Evolutionary conservation across 2,329 filamentous ascomycete species (phyloP), one percentile per base, ranked within the genome.

Genomic region (Eurotiales sp.): DNA sequence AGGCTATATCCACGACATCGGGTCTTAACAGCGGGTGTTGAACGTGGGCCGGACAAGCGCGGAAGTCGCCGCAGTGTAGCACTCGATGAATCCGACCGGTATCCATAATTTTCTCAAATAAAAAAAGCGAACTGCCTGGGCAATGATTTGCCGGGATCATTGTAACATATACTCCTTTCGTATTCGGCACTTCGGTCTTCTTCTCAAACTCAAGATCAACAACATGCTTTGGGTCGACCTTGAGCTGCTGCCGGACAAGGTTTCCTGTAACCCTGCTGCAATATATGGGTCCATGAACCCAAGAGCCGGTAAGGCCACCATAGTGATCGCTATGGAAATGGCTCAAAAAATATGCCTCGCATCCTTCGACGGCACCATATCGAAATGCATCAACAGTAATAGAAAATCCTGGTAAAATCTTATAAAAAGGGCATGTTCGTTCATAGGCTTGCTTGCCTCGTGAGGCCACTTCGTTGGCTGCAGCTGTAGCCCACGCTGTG

Each of bases 321-420:
- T 99, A 99, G 66, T 99, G 93, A 65, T 99, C 93, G 62, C 90
- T 96, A 69, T 99, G 93, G 59, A 97, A 99, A 65, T 99, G 93
- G 61, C 91, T 96, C 10, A 99, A 79, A 59, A 99, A 99, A 66
- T 99, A 99, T 1, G 92, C 93, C 49, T 88, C 86, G 67, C 91
- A 96, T 0, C 90, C 91, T 64, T 95, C 81, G 0, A 99, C 89
- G 3, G 91, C 90, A 2, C 93, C 93, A 63, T 97, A 99, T 17
- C 92, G 84, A 64, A 99, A 96, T 0, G 93, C 93, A 69, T 99
- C 93, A 0, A 99, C 93, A 52, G 90, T 95, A 48, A 97, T 95
- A 57, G 81, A 89, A 62, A 96, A 87, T 0, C 90, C 90, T 0
- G 92, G 91, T 72, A 99, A 85, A 57, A 97, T 96, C 70, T 99